phyloP scores from a whole-genome alignment of 139 green algal genomes.

The Chlamydomonas incerta region DNA sequence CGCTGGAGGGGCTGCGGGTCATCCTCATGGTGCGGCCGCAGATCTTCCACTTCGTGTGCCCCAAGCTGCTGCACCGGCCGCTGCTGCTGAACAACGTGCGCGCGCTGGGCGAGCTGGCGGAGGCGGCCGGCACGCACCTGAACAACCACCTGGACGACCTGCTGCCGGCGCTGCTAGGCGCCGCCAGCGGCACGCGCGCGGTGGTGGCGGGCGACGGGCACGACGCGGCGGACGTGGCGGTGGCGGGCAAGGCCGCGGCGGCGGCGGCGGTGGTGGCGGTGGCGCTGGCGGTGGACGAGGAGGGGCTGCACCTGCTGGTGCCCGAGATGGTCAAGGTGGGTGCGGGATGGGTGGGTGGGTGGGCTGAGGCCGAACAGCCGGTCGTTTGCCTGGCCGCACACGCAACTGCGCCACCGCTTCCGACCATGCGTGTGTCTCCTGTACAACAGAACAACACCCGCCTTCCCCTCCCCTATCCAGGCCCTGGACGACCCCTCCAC shows the following conservation, averaged over 20 bases:
- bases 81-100: slow-evolving; percentile 49
- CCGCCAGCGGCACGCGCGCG: neutral
- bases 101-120: slow-evolving; percentile 39
- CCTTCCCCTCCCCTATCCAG: neutral
- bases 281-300: slow-evolving; percentile 67
- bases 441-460: too few relatives aligned
- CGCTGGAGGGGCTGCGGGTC: slow-evolving; percentile 87
- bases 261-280: slow-evolving; percentile 29
- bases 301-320: slow-evolving; percentile 82
- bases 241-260: slow-evolving; percentile 12
- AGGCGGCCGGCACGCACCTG: slow-evolving; percentile 64
- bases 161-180: slow-evolving; percentile 79
- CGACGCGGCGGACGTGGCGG: slow-evolving; percentile 14
- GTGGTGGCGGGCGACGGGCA: slow-evolving; percentile 6
- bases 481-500: slow-evolving; percentile 73
- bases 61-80: slow-evolving; percentile 79
- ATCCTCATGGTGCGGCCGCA: slow-evolving; percentile 77
- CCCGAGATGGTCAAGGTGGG: slow-evolving; percentile 71
- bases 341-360: too few relatives aligned
- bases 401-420: neutral
- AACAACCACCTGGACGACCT: slow-evolving; percentile 75
- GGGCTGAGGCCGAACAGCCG: too few relatives aligned
- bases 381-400: too few relatives aligned
- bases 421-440: neutral
- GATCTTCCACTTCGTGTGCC: slow-evolving; percentile 82